Conservation (phyloP, 306 rosid species). For the Benincasa hispida region DNA sequence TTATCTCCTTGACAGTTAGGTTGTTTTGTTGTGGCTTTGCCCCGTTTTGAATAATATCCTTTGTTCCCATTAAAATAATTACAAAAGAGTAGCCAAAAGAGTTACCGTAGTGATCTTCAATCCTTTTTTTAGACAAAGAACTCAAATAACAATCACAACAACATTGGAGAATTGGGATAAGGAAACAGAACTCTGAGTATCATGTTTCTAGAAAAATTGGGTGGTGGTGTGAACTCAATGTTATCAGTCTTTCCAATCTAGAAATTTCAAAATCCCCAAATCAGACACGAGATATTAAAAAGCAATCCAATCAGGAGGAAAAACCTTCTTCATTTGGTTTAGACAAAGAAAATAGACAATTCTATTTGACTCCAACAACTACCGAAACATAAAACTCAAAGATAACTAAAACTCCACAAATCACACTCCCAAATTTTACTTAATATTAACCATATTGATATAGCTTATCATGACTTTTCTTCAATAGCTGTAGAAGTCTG, state of each 20-base stretch:
- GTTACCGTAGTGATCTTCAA: background rate
- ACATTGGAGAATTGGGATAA: background rate
- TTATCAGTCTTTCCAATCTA: too few species aligned
- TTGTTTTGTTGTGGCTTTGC: too few species aligned
- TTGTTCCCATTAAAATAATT: too few species aligned
- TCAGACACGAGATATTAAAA: background rate
- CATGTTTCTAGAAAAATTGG: background rate
- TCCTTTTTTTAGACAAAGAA: background rate
- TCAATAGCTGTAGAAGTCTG: background rate
- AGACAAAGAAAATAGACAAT: background rate
- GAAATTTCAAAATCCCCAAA: background rate
- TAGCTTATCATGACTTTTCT: background rate
- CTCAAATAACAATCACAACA: background rate
- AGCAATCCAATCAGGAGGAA: background rate
- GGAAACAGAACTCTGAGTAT: too few species aligned
- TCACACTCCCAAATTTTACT: background rate
- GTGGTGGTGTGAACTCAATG: background rate
- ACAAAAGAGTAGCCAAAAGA: too few species aligned
- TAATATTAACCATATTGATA: background rate
- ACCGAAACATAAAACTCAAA: background rate
- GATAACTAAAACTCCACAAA: background rate
- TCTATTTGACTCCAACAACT: background rate
- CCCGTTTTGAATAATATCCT: too few species aligned
- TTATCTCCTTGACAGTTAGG: too few species aligned
- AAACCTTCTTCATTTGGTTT: background rate